A percentile compares a stretch with the other conserved stretches of the same genome.
phyloP scores from a whole-genome alignment of 305 asterid genomes.

The Rubia balearica region DNA sequence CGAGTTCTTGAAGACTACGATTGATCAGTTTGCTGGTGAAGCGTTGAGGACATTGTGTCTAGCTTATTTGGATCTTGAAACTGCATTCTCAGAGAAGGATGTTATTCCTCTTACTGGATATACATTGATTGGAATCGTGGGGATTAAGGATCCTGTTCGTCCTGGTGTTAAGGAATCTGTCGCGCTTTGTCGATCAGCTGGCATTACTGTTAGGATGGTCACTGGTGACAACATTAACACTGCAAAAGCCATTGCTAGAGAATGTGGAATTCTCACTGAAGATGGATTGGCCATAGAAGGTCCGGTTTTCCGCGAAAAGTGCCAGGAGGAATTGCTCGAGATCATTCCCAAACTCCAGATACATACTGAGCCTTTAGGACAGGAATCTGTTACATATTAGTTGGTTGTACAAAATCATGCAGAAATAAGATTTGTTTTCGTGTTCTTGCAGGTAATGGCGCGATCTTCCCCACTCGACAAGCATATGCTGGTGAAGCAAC shows the following conservation, averaged over 20 bases:
- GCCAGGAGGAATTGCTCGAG: conserved; percentile 55
- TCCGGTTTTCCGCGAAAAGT: conserved; percentile 74
- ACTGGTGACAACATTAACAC: conserved; percentile 94
- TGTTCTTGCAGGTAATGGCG: conserved; percentile 69
- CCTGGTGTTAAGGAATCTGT: conserved; percentile 91
- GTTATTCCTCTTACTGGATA: conserved; percentile 64
- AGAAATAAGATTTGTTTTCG: background rate
- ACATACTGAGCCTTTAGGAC: conserved; percentile 2
- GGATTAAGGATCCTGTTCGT: conserved; percentile 91
- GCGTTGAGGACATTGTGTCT: conserved; percentile 90
- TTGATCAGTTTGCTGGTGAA: conserved; percentile 67
- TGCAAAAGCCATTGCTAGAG: conserved; percentile 89
- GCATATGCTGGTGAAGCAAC: conserved; percentile 83
- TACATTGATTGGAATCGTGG: conserved; percentile 73
- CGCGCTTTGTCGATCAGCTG: conserved; percentile 83
- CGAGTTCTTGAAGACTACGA: conserved; percentile 37
- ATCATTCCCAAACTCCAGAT: conserved; percentile 88
- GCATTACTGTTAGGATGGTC: conserved; percentile 86
- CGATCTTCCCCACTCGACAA: conserved; percentile 95
- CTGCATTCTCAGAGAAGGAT: conserved; percentile 42
- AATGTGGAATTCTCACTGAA: conserved; percentile 90
- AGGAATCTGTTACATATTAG: background rate
- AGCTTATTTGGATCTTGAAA: conserved; percentile 65
- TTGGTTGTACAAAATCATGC: too few species aligned
- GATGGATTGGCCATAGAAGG: conserved; percentile 92